phyloP scores from a whole-genome alignment of 1,284 basidiomycete genomes.

The Marasmius oreades region DNA sequence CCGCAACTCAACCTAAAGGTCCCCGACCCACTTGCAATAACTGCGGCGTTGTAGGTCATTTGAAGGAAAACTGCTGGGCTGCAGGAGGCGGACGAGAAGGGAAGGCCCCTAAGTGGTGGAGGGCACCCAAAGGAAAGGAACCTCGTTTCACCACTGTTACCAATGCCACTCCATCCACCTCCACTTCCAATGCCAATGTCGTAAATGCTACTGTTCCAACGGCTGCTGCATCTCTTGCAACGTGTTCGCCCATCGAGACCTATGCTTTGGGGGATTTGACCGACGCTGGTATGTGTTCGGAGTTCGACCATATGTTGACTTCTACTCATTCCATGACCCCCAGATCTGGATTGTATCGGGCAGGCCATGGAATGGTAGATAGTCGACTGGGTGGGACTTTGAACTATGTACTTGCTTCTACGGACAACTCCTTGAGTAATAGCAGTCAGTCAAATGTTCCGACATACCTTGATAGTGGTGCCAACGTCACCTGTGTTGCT shows the following conservation, averaged over 20 bases:
- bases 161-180: background rate
- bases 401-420: background rate
- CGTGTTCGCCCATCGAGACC: background rate
- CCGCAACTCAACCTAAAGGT: background rate
- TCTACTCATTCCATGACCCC: background rate
- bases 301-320: background rate
- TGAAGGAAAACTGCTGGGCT: background rate
- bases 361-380: background rate
- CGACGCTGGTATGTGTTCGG: background rate
- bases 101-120: background rate
- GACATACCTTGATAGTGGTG: background rate
- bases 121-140: background rate
- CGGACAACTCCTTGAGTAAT: background rate
- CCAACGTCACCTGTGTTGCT: background rate
- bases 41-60: background rate
- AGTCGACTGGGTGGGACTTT: background rate
- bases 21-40: background rate
- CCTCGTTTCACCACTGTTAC: background rate
- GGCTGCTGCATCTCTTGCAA: background rate
- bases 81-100: background rate
- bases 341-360: background rate
- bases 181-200: too few species aligned
- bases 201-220: too few species aligned
- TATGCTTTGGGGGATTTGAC: background rate
- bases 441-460: too few species aligned